These are phyloP conservation scores for Rhodotorula sp. DNA, from an alignment of 1,284 basidiomycete genomes.

Conservation along the genomic window DNA sequence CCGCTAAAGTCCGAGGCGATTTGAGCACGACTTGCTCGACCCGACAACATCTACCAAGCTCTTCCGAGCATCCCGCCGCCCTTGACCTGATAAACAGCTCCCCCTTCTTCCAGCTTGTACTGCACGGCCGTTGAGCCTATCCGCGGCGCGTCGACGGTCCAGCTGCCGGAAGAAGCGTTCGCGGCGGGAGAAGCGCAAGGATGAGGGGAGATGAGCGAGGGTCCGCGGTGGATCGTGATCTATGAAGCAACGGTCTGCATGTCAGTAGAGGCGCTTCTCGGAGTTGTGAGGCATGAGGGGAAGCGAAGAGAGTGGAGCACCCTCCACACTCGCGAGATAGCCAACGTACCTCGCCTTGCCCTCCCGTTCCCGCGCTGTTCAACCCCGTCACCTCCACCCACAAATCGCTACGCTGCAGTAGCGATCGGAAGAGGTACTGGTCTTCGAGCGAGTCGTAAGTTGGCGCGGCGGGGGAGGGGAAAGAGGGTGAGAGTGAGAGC, in stretches of 20 bases:
- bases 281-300: neutral
- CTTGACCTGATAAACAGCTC: slow-evolving; percentile 30
- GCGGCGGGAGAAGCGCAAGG: neutral
- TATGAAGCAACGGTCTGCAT: neutral
- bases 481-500: slow-evolving; percentile 15
- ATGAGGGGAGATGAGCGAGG: slow-evolving; percentile 11
- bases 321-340: neutral
- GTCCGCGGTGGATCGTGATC: slow-evolving; percentile 35
- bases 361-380: slow-evolving; percentile 12
- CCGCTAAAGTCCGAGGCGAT: too few relatives aligned
- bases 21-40: neutral
- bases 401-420: slow-evolving; percentile 19
- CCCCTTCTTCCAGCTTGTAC: slow-evolving; percentile 36
- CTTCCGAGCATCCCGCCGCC: neutral
- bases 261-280: neutral
- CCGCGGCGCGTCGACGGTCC: slow-evolving; percentile 1
- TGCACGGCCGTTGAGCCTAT: slow-evolving; percentile 19
- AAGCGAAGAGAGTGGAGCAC: neutral
- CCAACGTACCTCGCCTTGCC: slow-evolving; percentile 34
- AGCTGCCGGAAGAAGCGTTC: neutral
- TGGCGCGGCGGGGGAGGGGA: neutral
- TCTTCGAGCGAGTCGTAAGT: slow-evolving; percentile 14
- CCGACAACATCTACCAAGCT: neutral
- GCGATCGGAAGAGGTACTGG: slow-evolving; percentile 31
- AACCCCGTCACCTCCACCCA: slow-evolving; percentile 34